A percentile compares a stretch with the other conserved stretches of the same genome.
Conservation (phyloP, 306 rosid genomes). For the Rosa rugosa region DNA sequence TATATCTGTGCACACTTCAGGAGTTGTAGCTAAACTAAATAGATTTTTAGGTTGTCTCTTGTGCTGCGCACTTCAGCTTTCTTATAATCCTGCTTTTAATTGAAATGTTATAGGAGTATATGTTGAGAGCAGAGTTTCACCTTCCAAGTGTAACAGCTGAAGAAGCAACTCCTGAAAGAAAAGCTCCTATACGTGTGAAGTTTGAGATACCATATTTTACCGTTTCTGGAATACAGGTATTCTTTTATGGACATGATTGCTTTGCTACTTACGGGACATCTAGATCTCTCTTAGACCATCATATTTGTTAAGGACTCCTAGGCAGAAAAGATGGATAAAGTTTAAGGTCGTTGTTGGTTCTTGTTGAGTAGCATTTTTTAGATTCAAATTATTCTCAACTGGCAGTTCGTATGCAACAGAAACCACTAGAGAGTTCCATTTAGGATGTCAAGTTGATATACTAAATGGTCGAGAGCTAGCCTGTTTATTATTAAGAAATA, state of each 20-base stretch:
- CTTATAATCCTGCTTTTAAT: constrained; percentile 23
- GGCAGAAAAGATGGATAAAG: neutral
- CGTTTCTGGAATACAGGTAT: constrained; percentile 96
- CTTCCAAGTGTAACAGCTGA: constrained; percentile 89
- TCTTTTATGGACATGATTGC: constrained; percentile 13
- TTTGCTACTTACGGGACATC: neutral
- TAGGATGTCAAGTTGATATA: neutral
- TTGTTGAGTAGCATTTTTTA: neutral
- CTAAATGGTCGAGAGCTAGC: neutral
- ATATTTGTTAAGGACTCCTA: neutral
- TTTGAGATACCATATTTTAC: constrained; percentile 99
- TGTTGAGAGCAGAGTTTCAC: constrained; percentile 93
- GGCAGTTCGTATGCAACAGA: neutral
- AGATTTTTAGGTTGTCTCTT: neutral
- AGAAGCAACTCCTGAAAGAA: constrained; percentile 89
- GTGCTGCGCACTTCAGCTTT: neutral
- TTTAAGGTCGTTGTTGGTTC: neutral
- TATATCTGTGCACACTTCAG: constrained; percentile 15
- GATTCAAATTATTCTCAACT: neutral
- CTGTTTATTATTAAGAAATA: neutral
- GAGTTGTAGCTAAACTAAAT: neutral
- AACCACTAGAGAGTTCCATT: neutral
- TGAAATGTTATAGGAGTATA: constrained; percentile 68
- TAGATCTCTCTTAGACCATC: neutral
- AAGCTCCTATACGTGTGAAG: constrained; percentile 94